Evolutionary conservation across 2,329 filamentous ascomycete species (phyloP), one percentile per base, ranked within the genome.

Genomic region (Trichoderma koningii): DNA sequence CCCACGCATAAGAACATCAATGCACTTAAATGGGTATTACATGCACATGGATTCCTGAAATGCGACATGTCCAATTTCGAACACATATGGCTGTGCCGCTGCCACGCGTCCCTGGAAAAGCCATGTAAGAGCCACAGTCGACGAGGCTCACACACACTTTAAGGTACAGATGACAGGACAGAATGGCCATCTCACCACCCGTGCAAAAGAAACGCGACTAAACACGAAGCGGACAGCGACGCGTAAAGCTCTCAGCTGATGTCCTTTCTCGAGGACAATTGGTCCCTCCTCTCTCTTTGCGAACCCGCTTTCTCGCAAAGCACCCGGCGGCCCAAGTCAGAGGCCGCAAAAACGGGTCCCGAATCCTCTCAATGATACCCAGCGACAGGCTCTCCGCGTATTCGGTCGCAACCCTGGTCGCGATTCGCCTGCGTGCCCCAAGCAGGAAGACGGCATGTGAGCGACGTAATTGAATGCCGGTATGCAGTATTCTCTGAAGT

Each of bases 171-270:
- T 30, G 34, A 62, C 48, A 14, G 47, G 21, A 23, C 21, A 23
- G 21, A 23, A 38, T 34, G 38, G 10, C 57, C 44, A 42, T 48
- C 47, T 61, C 19, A 51, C 47, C 34, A 38, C 26, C 34, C 17
- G 26, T n/a, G n/a, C 26, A 7, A 52, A n/a, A 44, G 30, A 52
- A 51, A 62, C 59, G 48, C 59, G 59, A 62, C 56, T 53, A 17
- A 38, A 53, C 23, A 53, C 51, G 59, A 38, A 62, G 47, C 26
- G 48, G 53, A 7, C 59, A 44, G 38, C 34, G 23, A 53, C 59
- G 59, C 59, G 59, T 53, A 52, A 30, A 52, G 26, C 48, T 62
- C 59, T 53, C 59, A 62, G 59, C 59, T 62, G 59, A 62, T 51
- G 41, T 12, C 59, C 17, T 14, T 23, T 52, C 48, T 53, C 48